phyloP scores from a whole-genome alignment of 768 basidiomycete genomes.

The Amanita fuliginea region DNA sequence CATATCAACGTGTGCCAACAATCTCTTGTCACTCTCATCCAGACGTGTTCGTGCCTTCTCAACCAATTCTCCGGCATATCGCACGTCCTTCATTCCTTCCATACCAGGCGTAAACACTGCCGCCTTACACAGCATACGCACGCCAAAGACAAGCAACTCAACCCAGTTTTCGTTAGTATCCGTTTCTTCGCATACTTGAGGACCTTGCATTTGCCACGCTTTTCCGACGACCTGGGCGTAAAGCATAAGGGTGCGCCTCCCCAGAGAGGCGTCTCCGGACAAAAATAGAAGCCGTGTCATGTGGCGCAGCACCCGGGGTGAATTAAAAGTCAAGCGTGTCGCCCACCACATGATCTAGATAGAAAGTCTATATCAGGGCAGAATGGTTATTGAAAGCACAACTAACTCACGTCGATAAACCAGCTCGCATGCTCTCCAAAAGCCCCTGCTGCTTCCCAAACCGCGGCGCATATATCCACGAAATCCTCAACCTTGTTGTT shows the following conservation, averaged over 20 bases:
- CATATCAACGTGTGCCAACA: slow-evolving; percentile 49
- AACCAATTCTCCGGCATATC: slow-evolving; percentile 52
- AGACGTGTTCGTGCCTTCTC: slow-evolving; percentile 49
- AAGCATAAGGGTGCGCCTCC: slow-evolving; percentile 64
- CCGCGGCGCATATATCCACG: slow-evolving; percentile 65
- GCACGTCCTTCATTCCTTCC: slow-evolving; percentile 42
- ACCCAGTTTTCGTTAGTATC: slow-evolving; percentile 71
- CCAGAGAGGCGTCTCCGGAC: slow-evolving; percentile 47
- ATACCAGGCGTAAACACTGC: slow-evolving; percentile 14
- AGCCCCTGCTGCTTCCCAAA: slow-evolving; percentile 72
- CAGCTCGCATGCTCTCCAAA: slow-evolving; percentile 55
- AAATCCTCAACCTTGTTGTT: slow-evolving; percentile 78
- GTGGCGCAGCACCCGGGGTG: slow-evolving; percentile 74
- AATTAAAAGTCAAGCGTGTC: slow-evolving; percentile 89
- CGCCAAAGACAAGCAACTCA: slow-evolving; percentile 65
- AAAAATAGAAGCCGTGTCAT: slow-evolving; percentile 66
- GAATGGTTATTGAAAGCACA: not conserved
- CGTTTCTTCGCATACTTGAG: slow-evolving; percentile 29
- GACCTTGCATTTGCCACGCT: slow-evolving; percentile 52
- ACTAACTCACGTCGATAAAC: slow-evolving; percentile 64
- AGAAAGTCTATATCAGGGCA: slow-evolving; percentile 4
- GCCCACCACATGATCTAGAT: slow-evolving; percentile 89
- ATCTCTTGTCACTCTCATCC: slow-evolving; percentile 32
- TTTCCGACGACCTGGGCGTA: slow-evolving; percentile 84
- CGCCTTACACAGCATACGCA: slow-evolving; percentile 60